Conservation (phyloP, 371 early-diverging fungal genomes). For the Mortierella sp. region DNA sequence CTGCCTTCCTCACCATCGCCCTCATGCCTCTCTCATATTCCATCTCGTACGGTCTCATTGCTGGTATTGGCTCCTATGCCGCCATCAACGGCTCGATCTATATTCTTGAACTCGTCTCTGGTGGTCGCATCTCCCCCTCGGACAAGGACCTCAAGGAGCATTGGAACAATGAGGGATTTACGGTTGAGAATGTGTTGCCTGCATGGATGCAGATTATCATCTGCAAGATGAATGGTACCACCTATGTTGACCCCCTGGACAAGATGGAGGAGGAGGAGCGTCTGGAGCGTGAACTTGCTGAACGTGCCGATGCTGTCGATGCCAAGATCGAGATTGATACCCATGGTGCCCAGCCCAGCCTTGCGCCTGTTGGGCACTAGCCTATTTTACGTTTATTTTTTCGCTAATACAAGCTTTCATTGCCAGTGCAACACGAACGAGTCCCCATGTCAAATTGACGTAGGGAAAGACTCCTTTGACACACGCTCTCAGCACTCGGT, state of each 20-base stretch:
- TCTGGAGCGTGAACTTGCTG: constrained; percentile 31
- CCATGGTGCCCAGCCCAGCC: neutral
- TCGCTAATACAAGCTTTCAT: neutral
- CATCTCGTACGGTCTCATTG: constrained; percentile 54
- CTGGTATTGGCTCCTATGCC: constrained; percentile 41
- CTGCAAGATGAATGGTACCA: constrained; percentile 25
- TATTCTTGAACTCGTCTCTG: constrained; percentile 28
- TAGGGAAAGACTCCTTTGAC: too few species aligned
- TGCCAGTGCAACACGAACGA: too few species aligned
- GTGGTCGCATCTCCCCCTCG: constrained; percentile 29
- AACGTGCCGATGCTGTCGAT: constrained; percentile 15
- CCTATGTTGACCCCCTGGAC: constrained; percentile 30
- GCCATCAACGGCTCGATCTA: constrained; percentile 43
- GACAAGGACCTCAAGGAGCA: constrained; percentile 40
- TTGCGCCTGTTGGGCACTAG: neutral
- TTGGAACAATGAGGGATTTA: constrained; percentile 28
- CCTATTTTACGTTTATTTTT: neutral
- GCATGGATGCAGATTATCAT: constrained; percentile 33
- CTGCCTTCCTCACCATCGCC: constrained; percentile 82
- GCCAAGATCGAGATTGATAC: constrained; percentile 22
- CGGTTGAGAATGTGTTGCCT: constrained; percentile 32
- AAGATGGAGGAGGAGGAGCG: constrained; percentile 43
- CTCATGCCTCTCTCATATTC: constrained; percentile 83
- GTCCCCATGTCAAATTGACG: too few species aligned
- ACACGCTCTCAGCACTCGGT: too few species aligned